Percentiles rank a stretch among this genome's conserved stretches.
Evolutionary conservation across 768 basidiomycete genomes (phyloP).

Genomic region (Mycena kentingensis): DNA sequence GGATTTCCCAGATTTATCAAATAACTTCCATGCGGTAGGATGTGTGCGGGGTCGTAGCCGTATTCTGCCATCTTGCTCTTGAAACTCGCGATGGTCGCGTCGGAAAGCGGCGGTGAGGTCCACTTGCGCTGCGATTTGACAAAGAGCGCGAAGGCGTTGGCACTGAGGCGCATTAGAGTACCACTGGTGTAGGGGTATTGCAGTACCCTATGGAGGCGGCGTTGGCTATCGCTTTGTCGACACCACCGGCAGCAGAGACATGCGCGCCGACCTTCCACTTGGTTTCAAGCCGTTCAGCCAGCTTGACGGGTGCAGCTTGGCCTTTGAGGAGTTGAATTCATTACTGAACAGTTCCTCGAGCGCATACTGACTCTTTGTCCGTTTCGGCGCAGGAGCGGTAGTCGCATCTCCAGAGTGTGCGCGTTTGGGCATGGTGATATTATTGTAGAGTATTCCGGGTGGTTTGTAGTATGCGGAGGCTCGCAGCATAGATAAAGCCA

Average conservation of each 20-base stretch:
- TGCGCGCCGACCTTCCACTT: conserved; percentile 82
- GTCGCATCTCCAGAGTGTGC: background rate
- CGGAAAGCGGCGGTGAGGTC: conserved; percentile 61
- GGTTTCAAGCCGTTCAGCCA: conserved; percentile 31
- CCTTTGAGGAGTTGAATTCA: background rate
- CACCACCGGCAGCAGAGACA: conserved; percentile 78
- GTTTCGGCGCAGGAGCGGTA: background rate
- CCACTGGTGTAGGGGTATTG: background rate
- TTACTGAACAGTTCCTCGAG: background rate
- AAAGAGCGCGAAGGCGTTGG: conserved; percentile 84
- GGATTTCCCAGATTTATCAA: conserved; percentile 85
- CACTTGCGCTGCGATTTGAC: conserved; percentile 85
- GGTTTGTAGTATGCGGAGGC: no score
- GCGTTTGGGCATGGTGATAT: background rate
- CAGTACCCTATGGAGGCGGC: conserved; percentile 68
- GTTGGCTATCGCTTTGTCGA: conserved; percentile 71
- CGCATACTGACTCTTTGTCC: no score
- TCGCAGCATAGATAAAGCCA: background rate
- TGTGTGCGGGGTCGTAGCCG: conserved; percentile 59
- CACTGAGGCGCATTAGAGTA: conserved; percentile 42
- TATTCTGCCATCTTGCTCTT: conserved; percentile 60
- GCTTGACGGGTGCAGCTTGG: background rate
- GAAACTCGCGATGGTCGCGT: conserved; percentile 56
- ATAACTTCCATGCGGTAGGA: conserved; percentile 85
- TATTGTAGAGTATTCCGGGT: no score